These are phyloP conservation scores for Entomortierella parvispora DNA, from an alignment of 192 early-diverging fungal genomes.

Conservation along the genomic window DNA sequence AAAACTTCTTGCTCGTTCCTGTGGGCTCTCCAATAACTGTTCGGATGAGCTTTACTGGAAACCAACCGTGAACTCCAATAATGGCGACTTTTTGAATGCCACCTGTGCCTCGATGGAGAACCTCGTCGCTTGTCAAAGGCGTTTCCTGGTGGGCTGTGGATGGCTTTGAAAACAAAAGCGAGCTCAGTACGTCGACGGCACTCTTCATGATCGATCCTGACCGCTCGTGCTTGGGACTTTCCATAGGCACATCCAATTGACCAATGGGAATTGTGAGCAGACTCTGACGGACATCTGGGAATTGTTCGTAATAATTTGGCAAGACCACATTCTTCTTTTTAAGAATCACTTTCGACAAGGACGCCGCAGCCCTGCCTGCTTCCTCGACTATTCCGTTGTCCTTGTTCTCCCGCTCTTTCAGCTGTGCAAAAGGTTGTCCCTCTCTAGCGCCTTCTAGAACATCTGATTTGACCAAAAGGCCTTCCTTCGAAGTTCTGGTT, in stretches of 20 bases:
- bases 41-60: conserved; percentile 80
- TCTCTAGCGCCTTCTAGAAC: background rate
- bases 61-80: conserved; percentile 94
- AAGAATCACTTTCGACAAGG: conserved; percentile 38
- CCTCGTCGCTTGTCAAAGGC: background rate
- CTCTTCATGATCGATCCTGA: conserved; percentile 42
- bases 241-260: background rate
- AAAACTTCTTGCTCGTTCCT: conserved; percentile 90
- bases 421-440: conserved; percentile 17
- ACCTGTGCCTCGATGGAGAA: conserved; percentile 12
- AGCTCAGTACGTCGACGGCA: conserved; percentile 31
- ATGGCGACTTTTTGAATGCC: conserved; percentile 71
- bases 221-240: conserved; percentile 6
- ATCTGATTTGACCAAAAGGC: background rate
- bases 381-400: conserved; percentile 20
- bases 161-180: conserved; percentile 59
- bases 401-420: conserved; percentile 17
- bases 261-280: conserved; percentile 1
- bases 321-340: conserved; percentile 40
- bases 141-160: conserved; percentile 48
- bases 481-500: conserved; percentile 3
- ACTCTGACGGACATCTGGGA: conserved; percentile 24
- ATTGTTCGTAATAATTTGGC: conserved; percentile 48
- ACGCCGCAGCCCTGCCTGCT: conserved; percentile 21
- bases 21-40: conserved; percentile 92